Evolutionary conservation across 108 stramenopile genomes (phyloP), one percentile per base, ranked within the genome.

Genomic region (Bacterosira constricta): DNA sequence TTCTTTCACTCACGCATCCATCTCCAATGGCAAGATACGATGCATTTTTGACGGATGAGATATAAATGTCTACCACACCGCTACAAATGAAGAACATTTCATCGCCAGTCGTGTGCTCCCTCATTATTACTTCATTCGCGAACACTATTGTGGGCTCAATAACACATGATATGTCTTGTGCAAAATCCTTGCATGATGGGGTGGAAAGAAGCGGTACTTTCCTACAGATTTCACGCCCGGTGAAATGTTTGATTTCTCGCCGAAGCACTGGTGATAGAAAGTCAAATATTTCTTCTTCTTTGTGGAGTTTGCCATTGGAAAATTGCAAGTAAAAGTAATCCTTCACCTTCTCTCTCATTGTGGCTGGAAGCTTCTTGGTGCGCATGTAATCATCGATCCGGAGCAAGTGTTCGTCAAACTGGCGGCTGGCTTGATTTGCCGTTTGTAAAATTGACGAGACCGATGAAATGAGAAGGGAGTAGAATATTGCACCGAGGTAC

Each of bases 311-410:
- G 17, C 87, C 85, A 32, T 83, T 80, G 34, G 85, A 84, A 47
- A 81, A 80, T 54, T 83, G 80, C 45, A 88, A 47, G 51, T 83
- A 70, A 34, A 80, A 88, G 71, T 83, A 88, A 45, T 88, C 87
- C 50, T 83, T 79, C 35, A 85, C 84, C 50, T 82, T 84, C 42
- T 88, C 87, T 64, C 87, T 71, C 70, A 85, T 69, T 6, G 54
- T 30, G 17, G 80, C 58, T 0, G 87, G 87, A 10, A 88, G 80
- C 68, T 79, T 82, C 62, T 85, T 88, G 59, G 72, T 66, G 7
- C 87, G 74, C 87, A 88, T 88, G 54, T 88, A 88, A 34, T 85
- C 87, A 63, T 88, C 84, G 9, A 88, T 66, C 37, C 70, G 70
- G 21, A 64, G 63, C 26, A 85, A 50, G 36, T 83, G 82, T 46